Conservation (phyloP, 768 basidiomycete genomes). For the Lactifluus pinguis region DNA sequence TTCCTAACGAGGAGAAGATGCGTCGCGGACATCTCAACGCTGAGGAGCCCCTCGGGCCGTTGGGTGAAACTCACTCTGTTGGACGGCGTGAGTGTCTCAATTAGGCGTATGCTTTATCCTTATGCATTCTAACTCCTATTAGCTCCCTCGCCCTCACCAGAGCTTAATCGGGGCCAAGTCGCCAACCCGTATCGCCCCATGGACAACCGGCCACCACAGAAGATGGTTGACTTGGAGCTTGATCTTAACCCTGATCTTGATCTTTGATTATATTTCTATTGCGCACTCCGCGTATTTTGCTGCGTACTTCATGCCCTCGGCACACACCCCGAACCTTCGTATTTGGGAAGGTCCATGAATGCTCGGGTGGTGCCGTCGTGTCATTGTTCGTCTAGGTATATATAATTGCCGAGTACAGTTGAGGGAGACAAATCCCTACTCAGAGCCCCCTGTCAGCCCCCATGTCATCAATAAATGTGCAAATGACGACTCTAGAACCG, state of each 20-base stretch:
- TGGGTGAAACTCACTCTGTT: constrained; percentile 77
- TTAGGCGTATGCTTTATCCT: neutral
- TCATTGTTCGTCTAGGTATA: neutral
- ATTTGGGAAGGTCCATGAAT: neutral
- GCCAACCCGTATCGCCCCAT: constrained; percentile 69
- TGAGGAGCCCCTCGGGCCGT: constrained; percentile 66
- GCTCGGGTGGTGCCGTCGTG: neutral
- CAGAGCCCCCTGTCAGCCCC: neutral
- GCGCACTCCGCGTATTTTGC: neutral
- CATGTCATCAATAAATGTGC: neutral
- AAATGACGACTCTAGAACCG: neutral
- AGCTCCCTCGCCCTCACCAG: constrained; percentile 61
- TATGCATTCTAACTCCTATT: constrained; percentile 2
- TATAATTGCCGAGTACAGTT: neutral
- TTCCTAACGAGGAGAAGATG: constrained; percentile 90
- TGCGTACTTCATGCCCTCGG: neutral
- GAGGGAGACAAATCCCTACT: neutral
- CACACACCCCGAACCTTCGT: neutral
- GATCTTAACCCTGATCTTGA: constrained; percentile 83
- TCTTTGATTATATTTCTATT: constrained; percentile 32
- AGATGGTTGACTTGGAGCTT: constrained; percentile 70
- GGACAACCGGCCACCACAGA: constrained; percentile 47
- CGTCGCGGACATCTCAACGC: constrained; percentile 71
- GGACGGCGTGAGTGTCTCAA: constrained; percentile 49
- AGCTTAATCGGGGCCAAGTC: constrained; percentile 35